Conservation (phyloP, 257 asterid species). For the Lithospermum erythrorhizon region DNA sequence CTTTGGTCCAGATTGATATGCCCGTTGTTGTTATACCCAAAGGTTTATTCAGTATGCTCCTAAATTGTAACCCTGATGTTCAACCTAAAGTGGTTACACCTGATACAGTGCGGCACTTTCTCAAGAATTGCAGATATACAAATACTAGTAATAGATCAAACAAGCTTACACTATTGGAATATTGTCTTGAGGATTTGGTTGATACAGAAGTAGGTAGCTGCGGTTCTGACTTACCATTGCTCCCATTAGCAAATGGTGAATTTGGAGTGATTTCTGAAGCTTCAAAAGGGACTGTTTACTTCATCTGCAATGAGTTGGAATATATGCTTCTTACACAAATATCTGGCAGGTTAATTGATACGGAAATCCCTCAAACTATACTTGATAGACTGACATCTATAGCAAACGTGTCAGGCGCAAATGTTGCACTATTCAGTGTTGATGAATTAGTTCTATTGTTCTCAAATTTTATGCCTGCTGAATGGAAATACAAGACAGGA, state of each 20-base stretch:
- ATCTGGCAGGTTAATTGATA: slow-evolving; percentile 58
- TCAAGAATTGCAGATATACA: slow-evolving; percentile 37
- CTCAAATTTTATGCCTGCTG: slow-evolving; percentile 57
- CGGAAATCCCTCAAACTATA: slow-evolving; percentile 46
- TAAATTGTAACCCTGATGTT: slow-evolving; percentile 36
- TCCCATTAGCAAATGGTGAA: slow-evolving; percentile 86
- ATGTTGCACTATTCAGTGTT: slow-evolving; percentile 47
- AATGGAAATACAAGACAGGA: slow-evolving; percentile 56
- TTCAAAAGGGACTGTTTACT: slow-evolving; percentile 46
- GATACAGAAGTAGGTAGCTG: slow-evolving; percentile 65
- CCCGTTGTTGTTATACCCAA: slow-evolving; percentile 74
- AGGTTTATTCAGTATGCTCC: slow-evolving; percentile 53
- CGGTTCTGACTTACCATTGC: slow-evolving; percentile 50
- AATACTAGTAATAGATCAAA: slow-evolving; percentile 37
- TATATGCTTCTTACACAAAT: slow-evolving; percentile 55
- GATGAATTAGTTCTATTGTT: slow-evolving; percentile 47
- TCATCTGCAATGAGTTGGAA: slow-evolving; percentile 77
- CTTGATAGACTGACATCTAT: slow-evolving; percentile 53
- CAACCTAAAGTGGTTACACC: slow-evolving; percentile 72
- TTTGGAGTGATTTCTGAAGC: slow-evolving; percentile 59
- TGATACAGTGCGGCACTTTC: slow-evolving; percentile 65
- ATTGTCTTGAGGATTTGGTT: slow-evolving; percentile 88
- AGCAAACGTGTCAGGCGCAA: slow-evolving; percentile 74
- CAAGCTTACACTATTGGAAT: slow-evolving; percentile 67
- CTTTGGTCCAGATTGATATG: slow-evolving; percentile 80